These are phyloP conservation scores for Eutrema heterophyllum DNA, from an alignment of 345 rosid species.

Conservation along the genomic window DNA sequence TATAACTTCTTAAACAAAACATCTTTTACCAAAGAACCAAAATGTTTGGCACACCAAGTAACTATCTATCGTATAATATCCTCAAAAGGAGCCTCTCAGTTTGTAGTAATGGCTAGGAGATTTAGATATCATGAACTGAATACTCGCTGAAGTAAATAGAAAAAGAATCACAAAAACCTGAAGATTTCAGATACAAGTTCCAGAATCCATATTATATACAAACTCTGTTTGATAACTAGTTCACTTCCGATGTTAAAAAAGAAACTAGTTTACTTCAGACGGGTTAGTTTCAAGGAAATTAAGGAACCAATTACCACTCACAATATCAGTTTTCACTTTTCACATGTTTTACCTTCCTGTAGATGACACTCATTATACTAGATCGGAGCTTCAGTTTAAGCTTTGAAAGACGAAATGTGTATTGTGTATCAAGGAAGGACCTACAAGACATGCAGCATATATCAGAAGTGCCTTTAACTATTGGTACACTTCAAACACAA, in stretches of 20 bases:
- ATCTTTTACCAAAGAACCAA: neutral
- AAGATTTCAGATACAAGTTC: neutral
- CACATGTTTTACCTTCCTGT: conserved; percentile 53
- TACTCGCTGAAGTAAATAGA: neutral
- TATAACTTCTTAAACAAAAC: conserved; percentile 14
- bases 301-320: neutral
- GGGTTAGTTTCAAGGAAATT: neutral
- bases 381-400: conserved; percentile 78
- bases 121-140: neutral
- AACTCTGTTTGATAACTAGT: too few species aligned
- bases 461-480: neutral
- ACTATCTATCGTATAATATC: too few species aligned
- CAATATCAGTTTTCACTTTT: neutral
- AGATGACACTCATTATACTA: conserved; percentile 79
- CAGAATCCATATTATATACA: too few species aligned
- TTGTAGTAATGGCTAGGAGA: neutral
- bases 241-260: neutral
- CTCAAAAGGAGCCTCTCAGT: neutral
- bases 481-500: neutral
- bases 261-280: neutral
- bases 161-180: neutral
- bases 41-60: too few species aligned
- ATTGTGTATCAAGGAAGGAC: conserved; percentile 87
- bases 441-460: conserved; percentile 41
- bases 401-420: conserved; percentile 63